phyloP scores from a whole-genome alignment of 192 early-diverging fungal species.

The Gamsiella multidivaricata region DNA sequence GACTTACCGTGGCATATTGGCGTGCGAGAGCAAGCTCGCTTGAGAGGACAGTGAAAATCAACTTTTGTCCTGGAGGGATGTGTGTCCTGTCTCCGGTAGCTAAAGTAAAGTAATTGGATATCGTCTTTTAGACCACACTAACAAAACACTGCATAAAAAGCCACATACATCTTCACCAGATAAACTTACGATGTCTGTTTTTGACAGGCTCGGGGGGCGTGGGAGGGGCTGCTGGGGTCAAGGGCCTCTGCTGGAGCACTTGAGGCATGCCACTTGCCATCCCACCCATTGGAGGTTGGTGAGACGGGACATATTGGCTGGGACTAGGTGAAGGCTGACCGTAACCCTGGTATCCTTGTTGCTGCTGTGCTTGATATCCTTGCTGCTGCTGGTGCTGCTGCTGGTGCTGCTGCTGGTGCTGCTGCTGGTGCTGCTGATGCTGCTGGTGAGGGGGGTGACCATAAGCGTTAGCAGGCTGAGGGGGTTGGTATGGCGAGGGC shows the following conservation, averaged over 20 bases:
- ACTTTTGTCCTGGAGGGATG: slow-evolving; percentile 78
- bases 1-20: slow-evolving; percentile 56
- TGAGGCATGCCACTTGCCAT: slow-evolving; percentile 39
- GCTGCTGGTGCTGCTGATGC: slow-evolving; percentile 21
- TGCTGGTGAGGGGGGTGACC: slow-evolving; percentile 40
- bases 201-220: slow-evolving; percentile 60
- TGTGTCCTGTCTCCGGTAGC: slow-evolving; percentile 87
- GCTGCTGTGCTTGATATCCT: slow-evolving; percentile 17
- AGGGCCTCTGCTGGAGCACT: slow-evolving; percentile 47
- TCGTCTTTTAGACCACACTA: background rate
- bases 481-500: slow-evolving; percentile 30
- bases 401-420: slow-evolving; percentile 22
- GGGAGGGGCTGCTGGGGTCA: slow-evolving; percentile 57
- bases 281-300: slow-evolving; percentile 38
- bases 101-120: slow-evolving; percentile 32
- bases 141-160: background rate
- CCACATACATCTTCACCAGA: background rate
- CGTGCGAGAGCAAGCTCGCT: slow-evolving; percentile 66
- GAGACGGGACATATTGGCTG: slow-evolving; percentile 22
- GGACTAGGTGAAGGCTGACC: slow-evolving; percentile 19
- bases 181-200: slow-evolving; percentile 65
- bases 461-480: slow-evolving; percentile 33
- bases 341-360: slow-evolving; percentile 28
- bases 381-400: slow-evolving; percentile 24
- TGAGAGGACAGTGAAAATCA: slow-evolving; percentile 64